Percentiles rank a stretch among this genome's conserved stretches.
These are phyloP conservation scores for Testicularia cyperi DNA, from an alignment of 1,284 basidiomycete genomes.

Conservation along the genomic window DNA sequence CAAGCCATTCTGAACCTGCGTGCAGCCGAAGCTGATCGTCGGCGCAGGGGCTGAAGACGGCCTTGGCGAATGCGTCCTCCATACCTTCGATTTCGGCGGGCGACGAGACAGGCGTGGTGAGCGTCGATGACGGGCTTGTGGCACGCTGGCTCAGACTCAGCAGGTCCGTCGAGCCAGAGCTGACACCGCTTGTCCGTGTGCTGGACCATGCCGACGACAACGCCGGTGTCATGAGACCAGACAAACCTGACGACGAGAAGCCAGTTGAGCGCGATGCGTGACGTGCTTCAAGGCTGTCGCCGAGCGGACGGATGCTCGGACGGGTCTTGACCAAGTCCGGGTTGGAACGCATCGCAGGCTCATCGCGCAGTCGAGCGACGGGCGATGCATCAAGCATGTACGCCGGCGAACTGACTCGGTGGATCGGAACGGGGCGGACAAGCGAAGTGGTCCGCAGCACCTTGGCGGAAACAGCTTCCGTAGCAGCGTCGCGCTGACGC, in stretches of 20 bases:
- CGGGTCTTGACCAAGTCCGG: slow-evolving; percentile 16
- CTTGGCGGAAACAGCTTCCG: too few relatives aligned
- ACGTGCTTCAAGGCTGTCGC: too few relatives aligned
- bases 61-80: slow-evolving; percentile 6
- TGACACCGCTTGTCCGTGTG: background rate
- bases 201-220: slow-evolving; percentile 19
- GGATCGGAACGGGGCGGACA: slow-evolving; percentile 13
- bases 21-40: slow-evolving; percentile 6
- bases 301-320: slow-evolving; percentile 24
- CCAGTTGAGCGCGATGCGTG: too few relatives aligned
- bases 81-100: slow-evolving; percentile 10
- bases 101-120: slow-evolving; percentile 30
- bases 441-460: slow-evolving; percentile 3
- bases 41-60: slow-evolving; percentile 27
- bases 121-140: slow-evolving; percentile 11
- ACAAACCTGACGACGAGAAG: too few relatives aligned
- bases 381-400: slow-evolving; percentile 35
- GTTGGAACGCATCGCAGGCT: slow-evolving; percentile 22
- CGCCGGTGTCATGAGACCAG: too few relatives aligned
- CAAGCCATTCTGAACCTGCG: too few relatives aligned
- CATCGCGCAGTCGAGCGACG: slow-evolving; percentile 7
- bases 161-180: slow-evolving; percentile 1
- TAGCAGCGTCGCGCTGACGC: slow-evolving; percentile 9
- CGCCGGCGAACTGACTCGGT: slow-evolving; percentile 34
- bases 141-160: slow-evolving; percentile 10